Evolutionary conservation across 2,329 filamentous ascomycete genomes (phyloP).

Genomic region (Onygenales sp.): DNA sequence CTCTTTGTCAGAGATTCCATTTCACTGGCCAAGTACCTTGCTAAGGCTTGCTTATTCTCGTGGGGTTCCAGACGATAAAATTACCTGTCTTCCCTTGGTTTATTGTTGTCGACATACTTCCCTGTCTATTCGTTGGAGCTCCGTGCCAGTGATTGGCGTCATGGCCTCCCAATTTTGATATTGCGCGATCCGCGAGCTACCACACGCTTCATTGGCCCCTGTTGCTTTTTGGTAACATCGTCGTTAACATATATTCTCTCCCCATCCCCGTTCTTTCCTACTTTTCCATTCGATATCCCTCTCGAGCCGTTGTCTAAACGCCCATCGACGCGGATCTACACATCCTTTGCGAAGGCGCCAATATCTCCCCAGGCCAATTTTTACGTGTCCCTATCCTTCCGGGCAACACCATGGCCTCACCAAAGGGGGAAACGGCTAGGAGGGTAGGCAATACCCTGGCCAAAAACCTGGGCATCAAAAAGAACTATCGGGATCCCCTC

Average conservation of each 20-base stretch:
- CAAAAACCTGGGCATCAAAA: slow-evolving; percentile 72
- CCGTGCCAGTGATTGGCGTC: background rate
- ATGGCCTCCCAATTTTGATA: background rate
- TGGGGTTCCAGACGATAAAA: no score
- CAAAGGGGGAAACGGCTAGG: background rate
- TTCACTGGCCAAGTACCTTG: no score
- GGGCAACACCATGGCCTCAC: background rate
- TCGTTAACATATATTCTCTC: background rate
- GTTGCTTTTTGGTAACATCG: background rate
- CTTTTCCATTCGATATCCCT: background rate
- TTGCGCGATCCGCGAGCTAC: background rate
- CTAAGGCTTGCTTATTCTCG: no score
- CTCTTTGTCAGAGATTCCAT: no score
- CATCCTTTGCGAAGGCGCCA: background rate
- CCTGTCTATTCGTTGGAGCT: background rate
- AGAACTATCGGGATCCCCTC: slow-evolving; percentile 53
- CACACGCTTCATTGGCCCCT: background rate
- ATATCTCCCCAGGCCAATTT: background rate
- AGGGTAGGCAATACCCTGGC: slow-evolving; percentile 65
- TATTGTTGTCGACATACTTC: background rate
- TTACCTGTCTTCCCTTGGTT: background rate
- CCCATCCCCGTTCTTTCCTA: background rate
- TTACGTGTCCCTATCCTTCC: background rate
- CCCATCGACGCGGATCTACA: background rate
- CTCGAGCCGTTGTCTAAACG: background rate